Evolutionary conservation across 495 filamentous ascomycete species (phyloP).

Genomic region (Polyplosphaeria fusca): DNA sequence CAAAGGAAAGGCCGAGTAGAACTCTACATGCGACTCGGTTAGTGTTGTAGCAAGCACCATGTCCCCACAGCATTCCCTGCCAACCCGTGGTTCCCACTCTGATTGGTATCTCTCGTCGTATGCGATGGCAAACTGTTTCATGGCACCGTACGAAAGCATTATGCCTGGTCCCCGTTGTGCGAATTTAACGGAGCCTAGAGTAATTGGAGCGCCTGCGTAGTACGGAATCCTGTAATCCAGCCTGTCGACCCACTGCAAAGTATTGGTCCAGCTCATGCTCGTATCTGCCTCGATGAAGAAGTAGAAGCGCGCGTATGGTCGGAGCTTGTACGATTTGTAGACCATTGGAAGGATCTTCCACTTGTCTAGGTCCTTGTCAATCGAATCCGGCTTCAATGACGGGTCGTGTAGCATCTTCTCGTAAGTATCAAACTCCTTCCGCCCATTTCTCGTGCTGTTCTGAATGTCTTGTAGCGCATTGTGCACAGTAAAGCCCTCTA

Average conservation of each 20-base stretch:
- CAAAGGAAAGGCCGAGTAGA: conserved; percentile 52
- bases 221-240: conserved; percentile 51
- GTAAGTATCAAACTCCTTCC: conserved; percentile 54
- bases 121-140: conserved; percentile 46
- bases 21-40: conserved; percentile 50
- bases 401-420: conserved; percentile 47
- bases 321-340: conserved; percentile 43
- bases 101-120: conserved; percentile 38
- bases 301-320: conserved; percentile 60
- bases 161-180: conserved; percentile 70
- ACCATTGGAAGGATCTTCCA: conserved; percentile 61
- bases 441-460: conserved; percentile 37
- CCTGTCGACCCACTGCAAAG: conserved; percentile 54
- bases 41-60: conserved; percentile 59
- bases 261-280: conserved; percentile 61
- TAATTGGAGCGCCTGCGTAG: conserved; percentile 60
- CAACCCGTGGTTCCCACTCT: conserved; percentile 53
- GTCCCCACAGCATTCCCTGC: conserved; percentile 65
- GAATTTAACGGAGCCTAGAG: conserved; percentile 56
- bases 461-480: conserved; percentile 50
- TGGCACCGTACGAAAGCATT: conserved; percentile 57
- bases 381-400: conserved; percentile 46
- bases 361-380: conserved; percentile 56
- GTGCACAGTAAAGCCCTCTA: conserved; percentile 49
- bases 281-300: conserved; percentile 70